Conservation (phyloP, 192 early-diverging fungal genomes). For the Cladochytrium replicatum region DNA sequence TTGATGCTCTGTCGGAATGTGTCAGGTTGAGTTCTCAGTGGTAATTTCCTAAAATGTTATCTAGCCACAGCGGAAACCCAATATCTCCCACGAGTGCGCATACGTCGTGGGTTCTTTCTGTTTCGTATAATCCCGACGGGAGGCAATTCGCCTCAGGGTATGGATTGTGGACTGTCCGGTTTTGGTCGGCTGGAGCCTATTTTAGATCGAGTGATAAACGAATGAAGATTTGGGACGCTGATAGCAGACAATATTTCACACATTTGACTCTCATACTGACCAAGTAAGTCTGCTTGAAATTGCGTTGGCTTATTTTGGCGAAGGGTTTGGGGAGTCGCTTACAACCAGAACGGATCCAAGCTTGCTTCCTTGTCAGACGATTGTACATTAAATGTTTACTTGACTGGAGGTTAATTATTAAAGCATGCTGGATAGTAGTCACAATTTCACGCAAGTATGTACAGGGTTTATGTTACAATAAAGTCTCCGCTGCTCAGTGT, state of each 20-base stretch:
- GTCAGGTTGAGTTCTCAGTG: constrained; percentile 55
- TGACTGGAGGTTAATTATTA: constrained; percentile 1
- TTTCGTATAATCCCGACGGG: constrained; percentile 52
- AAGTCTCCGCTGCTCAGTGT: too few species aligned
- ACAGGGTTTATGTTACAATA: too few species aligned
- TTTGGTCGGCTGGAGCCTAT: not conserved
- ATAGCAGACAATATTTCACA: constrained; percentile 57
- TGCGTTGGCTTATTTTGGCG: constrained; percentile 4
- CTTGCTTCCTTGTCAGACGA: constrained; percentile 69
- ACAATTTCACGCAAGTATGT: too few species aligned
- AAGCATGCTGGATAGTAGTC: too few species aligned
- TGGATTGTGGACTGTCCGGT: not conserved
- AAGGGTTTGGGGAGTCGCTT: constrained; percentile 74
- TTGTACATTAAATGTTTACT: constrained; percentile 38
- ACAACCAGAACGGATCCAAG: constrained; percentile 63
- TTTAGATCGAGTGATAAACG: constrained; percentile 62
- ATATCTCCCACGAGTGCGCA: constrained; percentile 67
- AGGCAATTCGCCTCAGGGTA: constrained; percentile 61
- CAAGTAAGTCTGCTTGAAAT: constrained; percentile 35
- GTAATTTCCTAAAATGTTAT: not conserved
- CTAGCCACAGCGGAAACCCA: constrained; percentile 59
- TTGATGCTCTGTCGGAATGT: constrained; percentile 39
- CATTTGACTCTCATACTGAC: constrained; percentile 65
- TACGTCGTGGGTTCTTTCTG: constrained; percentile 67
- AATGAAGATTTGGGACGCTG: constrained; percentile 77